A percentile compares a stretch with the other conserved stretches of the same genome.
phyloP scores from a whole-genome alignment of 805 yeast genomes.

The Ascoidea rubescens region DNA sequence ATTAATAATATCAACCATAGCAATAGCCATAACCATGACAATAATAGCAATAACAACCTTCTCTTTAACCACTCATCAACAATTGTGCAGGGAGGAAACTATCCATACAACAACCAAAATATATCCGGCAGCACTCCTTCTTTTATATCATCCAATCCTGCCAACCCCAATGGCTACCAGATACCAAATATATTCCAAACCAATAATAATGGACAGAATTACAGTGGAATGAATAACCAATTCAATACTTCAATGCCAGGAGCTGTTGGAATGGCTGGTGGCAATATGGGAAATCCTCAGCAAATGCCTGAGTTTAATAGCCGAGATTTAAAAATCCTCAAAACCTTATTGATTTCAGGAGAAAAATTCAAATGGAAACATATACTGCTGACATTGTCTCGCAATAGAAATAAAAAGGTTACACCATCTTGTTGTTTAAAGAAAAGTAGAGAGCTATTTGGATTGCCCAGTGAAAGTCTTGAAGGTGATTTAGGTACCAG shows the following conservation, averaged over 20 bases:
- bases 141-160: neutral
- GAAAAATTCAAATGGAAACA: slow-evolving; percentile 5
- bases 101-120: neutral
- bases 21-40: neutral
- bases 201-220: too few relatives aligned
- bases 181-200: neutral
- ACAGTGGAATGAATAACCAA: neutral
- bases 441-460: slow-evolving; percentile 3
- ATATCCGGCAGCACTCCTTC: neutral
- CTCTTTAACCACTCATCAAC: neutral
- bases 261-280: neutral
- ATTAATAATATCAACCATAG: too few relatives aligned
- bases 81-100: neutral
- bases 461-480: slow-evolving; percentile 1
- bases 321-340: slow-evolving; percentile 1
- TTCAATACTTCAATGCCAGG: neutral
- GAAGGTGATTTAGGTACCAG: slow-evolving; percentile 4
- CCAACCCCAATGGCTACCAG: neutral
- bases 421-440: slow-evolving; percentile 2
- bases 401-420: slow-evolving; percentile 1
- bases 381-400: neutral
- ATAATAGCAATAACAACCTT: neutral
- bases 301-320: slow-evolving; percentile 1
- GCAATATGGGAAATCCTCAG: neutral
- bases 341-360: neutral